Evolutionary conservation across 306 rosid species (phyloP), one percentile per base, ranked within the genome.

Genomic region (Delonix regia): DNA sequence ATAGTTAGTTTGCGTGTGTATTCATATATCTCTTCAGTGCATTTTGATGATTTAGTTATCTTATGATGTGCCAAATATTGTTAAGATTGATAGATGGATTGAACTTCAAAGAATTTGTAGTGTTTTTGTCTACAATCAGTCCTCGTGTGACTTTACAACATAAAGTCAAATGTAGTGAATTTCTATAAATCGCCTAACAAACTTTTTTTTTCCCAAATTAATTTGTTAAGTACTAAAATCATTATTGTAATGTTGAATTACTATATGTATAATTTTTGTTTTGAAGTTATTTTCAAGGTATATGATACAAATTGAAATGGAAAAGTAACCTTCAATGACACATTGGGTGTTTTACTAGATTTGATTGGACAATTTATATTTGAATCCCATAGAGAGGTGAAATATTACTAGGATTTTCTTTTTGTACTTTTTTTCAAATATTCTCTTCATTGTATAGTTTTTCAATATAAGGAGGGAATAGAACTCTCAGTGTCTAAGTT

Each of bases 41-140:
- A 59, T 19, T 47, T 70, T 36, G 55, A 34, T 44, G 30, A 69
- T 66, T 59, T n/a, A 30, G 18, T 53, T 34, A 28, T 39, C 33
- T 78, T 6, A 55, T 44, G 33, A 27, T 19, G 60, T 9, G 78
- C 64, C 89, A 91, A 94, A 88, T 92, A 66, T 88, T 92, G 88
- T 76, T 92, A 75, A 85, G 88, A 84, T 79, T 90, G 80, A 41
- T 90, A 72, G 91, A 90, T 73, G 89, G 91, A 2, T 84, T 90
- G 82, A 92, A 92, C 77, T 92, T 92, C 72, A 90, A 90, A 85
- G 94, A 87, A 56, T 92, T 92, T 34, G 90, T 92, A 49, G 86
- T 86, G 0, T 92, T 92, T 74, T 85, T 92, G 81, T 92, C 97
- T 21, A 91, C 93, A 10, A 88, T 92, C 75, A 90, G 93, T 84